These are phyloP conservation scores for Lophium mytilinum DNA, from an alignment of 495 filamentous ascomycete genomes.

Conservation along the genomic window DNA sequence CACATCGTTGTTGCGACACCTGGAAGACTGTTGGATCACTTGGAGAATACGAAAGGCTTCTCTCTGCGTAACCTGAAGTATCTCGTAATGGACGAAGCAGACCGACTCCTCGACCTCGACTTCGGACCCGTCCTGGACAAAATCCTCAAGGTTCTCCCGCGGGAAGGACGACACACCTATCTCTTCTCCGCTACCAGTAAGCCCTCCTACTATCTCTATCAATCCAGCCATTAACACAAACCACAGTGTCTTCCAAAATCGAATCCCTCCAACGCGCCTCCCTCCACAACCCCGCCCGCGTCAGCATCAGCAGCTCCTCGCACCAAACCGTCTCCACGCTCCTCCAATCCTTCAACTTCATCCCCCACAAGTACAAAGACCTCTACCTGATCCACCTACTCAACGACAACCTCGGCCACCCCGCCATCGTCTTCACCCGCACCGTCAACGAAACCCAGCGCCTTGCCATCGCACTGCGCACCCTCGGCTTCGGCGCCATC, in stretches of 20 bases:
- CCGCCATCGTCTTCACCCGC: conserved; percentile 81
- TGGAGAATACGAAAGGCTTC: conserved; percentile 97
- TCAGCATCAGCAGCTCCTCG: conserved; percentile 66
- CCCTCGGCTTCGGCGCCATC: conserved; percentile 75
- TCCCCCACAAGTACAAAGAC: conserved; percentile 87
- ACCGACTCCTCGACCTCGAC: conserved; percentile 83
- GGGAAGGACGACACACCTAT: conserved; percentile 64
- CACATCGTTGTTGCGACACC: conserved; percentile 87
- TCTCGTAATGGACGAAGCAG: conserved; percentile 80
- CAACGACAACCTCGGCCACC: conserved; percentile 76
- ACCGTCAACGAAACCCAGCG: conserved; percentile 88
- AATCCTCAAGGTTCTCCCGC: conserved; percentile 79
- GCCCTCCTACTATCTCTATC: neutral
- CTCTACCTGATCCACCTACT: conserved; percentile 78
- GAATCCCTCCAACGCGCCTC: conserved; percentile 85
- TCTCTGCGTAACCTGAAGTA: conserved; percentile 70
- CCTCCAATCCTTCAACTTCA: conserved; percentile 71
- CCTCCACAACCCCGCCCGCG: conserved; percentile 65
- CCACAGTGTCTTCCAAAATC: conserved; percentile 66
- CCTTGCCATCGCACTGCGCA: conserved; percentile 69
- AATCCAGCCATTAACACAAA: neutral
- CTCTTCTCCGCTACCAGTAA: conserved; percentile 81
- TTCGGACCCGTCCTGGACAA: conserved; percentile 89
- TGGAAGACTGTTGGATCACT: conserved; percentile 81
- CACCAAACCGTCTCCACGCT: conserved; percentile 86